Conservation (phyloP, 2,329 filamentous ascomycete genomes). For the Xylaria arbuscula region DNA sequence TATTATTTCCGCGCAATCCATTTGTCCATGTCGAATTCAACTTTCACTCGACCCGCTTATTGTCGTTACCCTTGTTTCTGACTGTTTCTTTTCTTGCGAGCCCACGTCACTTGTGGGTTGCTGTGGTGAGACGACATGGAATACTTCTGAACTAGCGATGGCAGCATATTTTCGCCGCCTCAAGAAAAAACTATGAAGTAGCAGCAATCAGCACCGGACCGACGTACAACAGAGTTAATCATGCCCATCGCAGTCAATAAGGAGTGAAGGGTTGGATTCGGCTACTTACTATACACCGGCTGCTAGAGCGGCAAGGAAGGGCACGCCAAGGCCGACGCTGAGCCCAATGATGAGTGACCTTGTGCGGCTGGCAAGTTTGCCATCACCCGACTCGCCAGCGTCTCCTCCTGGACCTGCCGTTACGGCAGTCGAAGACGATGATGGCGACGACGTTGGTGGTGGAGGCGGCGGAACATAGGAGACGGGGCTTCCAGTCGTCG, state of each 20-base stretch:
- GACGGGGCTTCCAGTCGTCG: constrained; percentile 57
- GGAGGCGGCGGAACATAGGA: constrained; percentile 54
- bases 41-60: background rate
- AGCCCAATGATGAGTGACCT: constrained; percentile 62
- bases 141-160: constrained; percentile 29
- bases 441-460: constrained; percentile 52
- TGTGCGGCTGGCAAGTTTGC: constrained; percentile 49
- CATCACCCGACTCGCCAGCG: constrained; percentile 38
- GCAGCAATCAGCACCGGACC: constrained; percentile 26
- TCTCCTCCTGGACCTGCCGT: constrained; percentile 3
- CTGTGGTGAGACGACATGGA: constrained; percentile 34
- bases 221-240: background rate
- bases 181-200: constrained; percentile 32
- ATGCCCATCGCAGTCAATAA: background rate
- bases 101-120: background rate
- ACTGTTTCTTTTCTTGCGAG: constrained; percentile 21
- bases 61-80: constrained; percentile 3
- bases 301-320: constrained; percentile 51
- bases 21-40: background rate
- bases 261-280: background rate
- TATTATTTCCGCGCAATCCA: background rate
- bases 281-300: constrained; percentile 50
- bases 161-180: constrained; percentile 38
- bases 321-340: constrained; percentile 59
- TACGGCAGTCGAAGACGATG: constrained; percentile 44